Conservation (phyloP, 2,329 filamentous ascomycete species). For the Cryphonectria nitschkei region DNA sequence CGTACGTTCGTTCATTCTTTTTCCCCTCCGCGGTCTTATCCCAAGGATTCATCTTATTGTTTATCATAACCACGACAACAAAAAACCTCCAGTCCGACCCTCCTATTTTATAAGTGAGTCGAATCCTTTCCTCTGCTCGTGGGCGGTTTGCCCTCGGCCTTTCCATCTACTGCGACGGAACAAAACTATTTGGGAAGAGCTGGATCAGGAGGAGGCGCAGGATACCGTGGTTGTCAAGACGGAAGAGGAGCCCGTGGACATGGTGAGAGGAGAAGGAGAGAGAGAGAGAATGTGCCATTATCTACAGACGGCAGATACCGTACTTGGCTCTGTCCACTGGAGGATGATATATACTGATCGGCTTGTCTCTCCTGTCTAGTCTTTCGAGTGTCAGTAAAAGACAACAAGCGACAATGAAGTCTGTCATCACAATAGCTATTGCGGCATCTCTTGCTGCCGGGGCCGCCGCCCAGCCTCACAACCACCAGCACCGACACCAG, state of each 20-base stretch:
- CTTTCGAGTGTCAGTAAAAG: conserved; percentile 29
- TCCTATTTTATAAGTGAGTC: not conserved
- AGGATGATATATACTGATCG: conserved; percentile 27
- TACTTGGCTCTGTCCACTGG: conserved; percentile 26
- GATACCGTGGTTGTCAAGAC: not conserved
- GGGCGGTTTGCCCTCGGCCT: not conserved
- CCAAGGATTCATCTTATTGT: not conserved
- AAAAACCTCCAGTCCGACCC: not conserved
- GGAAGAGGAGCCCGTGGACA: not conserved
- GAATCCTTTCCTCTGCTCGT: no score
- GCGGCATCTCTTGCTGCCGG: conserved; percentile 57
- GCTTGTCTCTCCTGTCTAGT: conserved; percentile 24
- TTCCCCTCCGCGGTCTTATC: not conserved
- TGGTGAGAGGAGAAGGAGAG: not conserved
- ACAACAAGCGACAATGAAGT: conserved; percentile 48
- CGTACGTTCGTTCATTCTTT: conserved; percentile 29
- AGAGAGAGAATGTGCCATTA: no score
- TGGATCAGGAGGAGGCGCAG: not conserved
- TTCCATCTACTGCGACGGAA: not conserved
- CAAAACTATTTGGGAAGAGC: not conserved
- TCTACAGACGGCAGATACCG: not conserved
- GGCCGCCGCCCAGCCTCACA: conserved; percentile 60
- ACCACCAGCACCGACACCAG: conserved; percentile 60
- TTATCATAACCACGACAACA: not conserved
- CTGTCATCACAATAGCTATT: conserved; percentile 52